These are phyloP conservation scores for Podospora pseudopauciseta DNA, from an alignment of 495 filamentous ascomycete genomes.

Conservation along the genomic window DNA sequence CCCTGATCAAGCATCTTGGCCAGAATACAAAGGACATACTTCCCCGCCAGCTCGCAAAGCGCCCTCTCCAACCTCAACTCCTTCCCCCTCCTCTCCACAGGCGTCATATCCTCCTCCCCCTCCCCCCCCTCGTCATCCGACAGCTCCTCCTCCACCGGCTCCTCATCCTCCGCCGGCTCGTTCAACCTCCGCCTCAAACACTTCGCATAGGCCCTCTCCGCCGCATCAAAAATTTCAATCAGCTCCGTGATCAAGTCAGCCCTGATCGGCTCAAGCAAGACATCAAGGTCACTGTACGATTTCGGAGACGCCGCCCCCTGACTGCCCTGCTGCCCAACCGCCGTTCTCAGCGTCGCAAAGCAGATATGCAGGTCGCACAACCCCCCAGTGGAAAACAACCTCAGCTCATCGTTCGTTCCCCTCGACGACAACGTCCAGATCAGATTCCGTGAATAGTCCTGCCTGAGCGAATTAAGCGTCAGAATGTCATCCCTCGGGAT, in stretches of 20 bases:
- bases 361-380: conserved; percentile 78
- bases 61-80: conserved; percentile 73
- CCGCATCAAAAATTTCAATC: conserved; percentile 65
- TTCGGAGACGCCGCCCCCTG: conserved; percentile 23
- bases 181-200: conserved; percentile 62
- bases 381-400: conserved; percentile 66
- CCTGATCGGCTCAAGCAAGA: conserved; percentile 62
- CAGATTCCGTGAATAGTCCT: conserved; percentile 57
- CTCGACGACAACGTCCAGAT: conserved; percentile 61
- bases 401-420: conserved; percentile 67
- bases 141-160: conserved; percentile 53
- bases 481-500: conserved; percentile 52
- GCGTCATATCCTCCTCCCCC: conserved; percentile 52
- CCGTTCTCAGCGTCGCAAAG: conserved; percentile 65
- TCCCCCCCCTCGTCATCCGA: conserved; percentile 58
- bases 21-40: conserved; percentile 73
- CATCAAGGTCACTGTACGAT: conserved; percentile 53
- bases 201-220: conserved; percentile 73
- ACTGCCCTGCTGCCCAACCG: conserved; percentile 24
- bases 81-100: conserved; percentile 52
- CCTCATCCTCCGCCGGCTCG: conserved; percentile 63
- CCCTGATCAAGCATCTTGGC: conserved; percentile 67
- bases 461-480: conserved; percentile 53
- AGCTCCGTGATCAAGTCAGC: conserved; percentile 57
- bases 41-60: conserved; percentile 78